phyloP scores from a whole-genome alignment of 2,329 filamentous ascomycete species.

The Cordyceps farinosa region DNA sequence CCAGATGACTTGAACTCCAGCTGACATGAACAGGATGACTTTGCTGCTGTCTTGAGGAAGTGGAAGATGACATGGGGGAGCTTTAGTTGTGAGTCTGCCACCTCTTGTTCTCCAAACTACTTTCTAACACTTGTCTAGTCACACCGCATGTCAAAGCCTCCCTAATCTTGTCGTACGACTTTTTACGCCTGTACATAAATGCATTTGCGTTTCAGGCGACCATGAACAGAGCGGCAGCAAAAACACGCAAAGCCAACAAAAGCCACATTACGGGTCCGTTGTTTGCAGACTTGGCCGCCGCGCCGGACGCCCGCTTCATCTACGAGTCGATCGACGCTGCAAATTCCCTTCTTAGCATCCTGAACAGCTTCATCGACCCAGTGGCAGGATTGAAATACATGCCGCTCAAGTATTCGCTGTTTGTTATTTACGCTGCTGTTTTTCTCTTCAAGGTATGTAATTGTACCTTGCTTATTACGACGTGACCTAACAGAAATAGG shows the following conservation, averaged over 20 bases:
- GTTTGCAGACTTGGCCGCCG: constrained; percentile 54
- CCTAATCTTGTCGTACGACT: constrained; percentile 67
- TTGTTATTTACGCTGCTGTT: constrained; percentile 59
- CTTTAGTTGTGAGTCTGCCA: constrained; percentile 51
- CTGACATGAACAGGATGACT: constrained; percentile 51
- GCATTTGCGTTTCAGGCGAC: constrained; percentile 74
- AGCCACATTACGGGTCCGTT: constrained; percentile 35
- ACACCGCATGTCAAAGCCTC: constrained; percentile 64
- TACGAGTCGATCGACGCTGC: constrained; percentile 64
- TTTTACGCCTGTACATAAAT: constrained; percentile 69
- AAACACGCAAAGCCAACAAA: constrained; percentile 33
- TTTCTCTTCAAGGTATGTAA: constrained; percentile 58
- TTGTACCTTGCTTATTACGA: neutral
- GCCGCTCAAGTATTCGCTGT: constrained; percentile 62
- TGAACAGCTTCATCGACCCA: constrained; percentile 58
- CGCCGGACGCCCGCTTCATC: constrained; percentile 62
- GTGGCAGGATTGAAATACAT: constrained; percentile 58
- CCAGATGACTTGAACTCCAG: too few relatives aligned
- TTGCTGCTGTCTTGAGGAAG: constrained; percentile 62
- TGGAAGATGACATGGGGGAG: constrained; percentile 71
- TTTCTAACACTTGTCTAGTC: constrained; percentile 33
- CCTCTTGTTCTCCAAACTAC: neutral
- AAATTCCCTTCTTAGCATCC: constrained; percentile 56
- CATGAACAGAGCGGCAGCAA: constrained; percentile 43
- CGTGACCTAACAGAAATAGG: constrained; percentile 30